Conservation (phyloP, 2,329 filamentous ascomycete genomes). For the Fusarium nelsonii region DNA sequence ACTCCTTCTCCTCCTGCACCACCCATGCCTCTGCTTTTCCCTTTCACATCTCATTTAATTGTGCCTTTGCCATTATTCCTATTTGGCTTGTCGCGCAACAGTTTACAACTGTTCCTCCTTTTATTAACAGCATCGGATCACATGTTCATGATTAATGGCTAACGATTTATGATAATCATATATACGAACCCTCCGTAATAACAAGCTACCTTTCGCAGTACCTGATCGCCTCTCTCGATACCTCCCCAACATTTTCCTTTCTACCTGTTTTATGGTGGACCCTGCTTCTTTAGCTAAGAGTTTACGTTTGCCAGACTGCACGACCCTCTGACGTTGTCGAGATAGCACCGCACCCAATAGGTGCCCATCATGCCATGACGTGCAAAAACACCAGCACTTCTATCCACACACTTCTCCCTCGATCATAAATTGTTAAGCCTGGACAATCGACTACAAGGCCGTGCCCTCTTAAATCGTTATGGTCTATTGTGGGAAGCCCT, state of each 20-base stretch:
- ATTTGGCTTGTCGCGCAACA: neutral
- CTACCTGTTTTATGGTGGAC: neutral
- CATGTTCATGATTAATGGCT: slow-evolving; percentile 20
- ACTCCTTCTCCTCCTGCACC: slow-evolving; percentile 19
- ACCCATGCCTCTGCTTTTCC: slow-evolving; percentile 16
- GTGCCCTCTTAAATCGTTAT: slow-evolving; percentile 51
- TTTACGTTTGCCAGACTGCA: neutral
- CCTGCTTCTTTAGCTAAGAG: slow-evolving; percentile 13
- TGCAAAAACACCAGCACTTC: slow-evolving; percentile 23
- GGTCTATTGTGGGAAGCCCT: slow-evolving; percentile 70
- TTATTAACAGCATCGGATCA: slow-evolving; percentile 4
- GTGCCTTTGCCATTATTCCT: slow-evolving; percentile 10
- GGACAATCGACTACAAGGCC: slow-evolving; percentile 6
- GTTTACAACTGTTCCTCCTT: neutral
- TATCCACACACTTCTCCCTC: slow-evolving; percentile 4
- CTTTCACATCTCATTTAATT: slow-evolving; percentile 32
- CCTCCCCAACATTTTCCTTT: slow-evolving; percentile 1
- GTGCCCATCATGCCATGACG: slow-evolving; percentile 40
- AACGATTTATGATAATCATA: slow-evolving; percentile 14
- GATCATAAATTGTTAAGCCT: slow-evolving; percentile 6
- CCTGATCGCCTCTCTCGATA: slow-evolving; percentile 6
- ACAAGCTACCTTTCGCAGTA: neutral
- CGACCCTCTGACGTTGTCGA: slow-evolving; percentile 10
- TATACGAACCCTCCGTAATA: slow-evolving; percentile 2
- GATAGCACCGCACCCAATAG: slow-evolving; percentile 11